Conservation (phyloP, 2,329 filamentous ascomycete species). For the Fusarium nygamai region DNA sequence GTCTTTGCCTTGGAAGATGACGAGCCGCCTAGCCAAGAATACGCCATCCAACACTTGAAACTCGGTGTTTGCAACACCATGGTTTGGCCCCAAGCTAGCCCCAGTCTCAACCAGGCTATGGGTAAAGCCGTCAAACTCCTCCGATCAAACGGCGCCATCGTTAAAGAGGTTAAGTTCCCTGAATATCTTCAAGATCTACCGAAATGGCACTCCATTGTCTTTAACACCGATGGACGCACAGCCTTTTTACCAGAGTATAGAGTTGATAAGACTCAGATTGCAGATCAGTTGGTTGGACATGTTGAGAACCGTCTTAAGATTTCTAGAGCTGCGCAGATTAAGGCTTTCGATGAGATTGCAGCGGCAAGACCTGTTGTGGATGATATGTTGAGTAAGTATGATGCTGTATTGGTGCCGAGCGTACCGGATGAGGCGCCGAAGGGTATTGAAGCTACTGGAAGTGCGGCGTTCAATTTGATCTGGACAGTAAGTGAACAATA, state of each 20-base stretch:
- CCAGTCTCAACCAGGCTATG: conserved; percentile 51
- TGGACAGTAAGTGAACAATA: conserved; percentile 52
- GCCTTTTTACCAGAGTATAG: conserved; percentile 64
- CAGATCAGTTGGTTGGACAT: conserved; percentile 52
- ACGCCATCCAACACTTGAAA: no score
- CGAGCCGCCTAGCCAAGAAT: conserved; percentile 27
- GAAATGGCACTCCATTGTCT: conserved; percentile 55
- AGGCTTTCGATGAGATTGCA: conserved; percentile 62
- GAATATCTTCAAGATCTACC: conserved; percentile 48
- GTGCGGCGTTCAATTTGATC: conserved; percentile 57
- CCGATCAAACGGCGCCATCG: conserved; percentile 53
- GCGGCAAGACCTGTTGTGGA: conserved; percentile 62
- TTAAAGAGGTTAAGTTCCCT: conserved; percentile 63
- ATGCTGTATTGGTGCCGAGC: conserved; percentile 66
- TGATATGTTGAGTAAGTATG: conserved; percentile 57
- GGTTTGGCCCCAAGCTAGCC: conserved; percentile 57
- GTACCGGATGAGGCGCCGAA: conserved; percentile 65
- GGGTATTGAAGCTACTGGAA: conserved; percentile 61
- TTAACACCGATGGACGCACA: conserved; percentile 60
- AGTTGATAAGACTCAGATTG: conserved; percentile 54
- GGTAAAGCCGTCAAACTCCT: conserved; percentile 50
- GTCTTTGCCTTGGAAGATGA: conserved; percentile 65
- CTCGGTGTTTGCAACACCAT: conserved; percentile 53
- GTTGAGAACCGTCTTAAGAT: conserved; percentile 57
- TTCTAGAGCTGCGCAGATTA: conserved; percentile 57